These are phyloP conservation scores for Cryptococcus sp. DNA, from an alignment of 1,284 basidiomycete genomes.

Conservation along the genomic window DNA sequence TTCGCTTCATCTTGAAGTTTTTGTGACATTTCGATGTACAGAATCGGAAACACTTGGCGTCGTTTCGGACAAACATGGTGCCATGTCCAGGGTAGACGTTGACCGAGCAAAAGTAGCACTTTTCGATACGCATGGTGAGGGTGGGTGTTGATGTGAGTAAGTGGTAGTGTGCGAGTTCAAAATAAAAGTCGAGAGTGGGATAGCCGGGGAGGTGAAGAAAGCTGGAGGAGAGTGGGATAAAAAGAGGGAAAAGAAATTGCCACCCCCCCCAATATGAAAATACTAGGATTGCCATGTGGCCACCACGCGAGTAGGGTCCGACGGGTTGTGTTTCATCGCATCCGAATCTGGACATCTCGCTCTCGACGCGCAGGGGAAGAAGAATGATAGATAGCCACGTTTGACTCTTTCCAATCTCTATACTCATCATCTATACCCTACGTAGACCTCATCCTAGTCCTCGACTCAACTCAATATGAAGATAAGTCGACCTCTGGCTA, in stretches of 20 bases:
- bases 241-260: background rate
- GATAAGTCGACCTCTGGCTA: constrained; percentile 25
- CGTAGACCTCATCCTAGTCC: constrained; percentile 1
- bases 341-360: too few relatives aligned
- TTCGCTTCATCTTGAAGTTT: constrained; percentile 99
- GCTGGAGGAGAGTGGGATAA: background rate
- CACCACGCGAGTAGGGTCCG: too few relatives aligned
- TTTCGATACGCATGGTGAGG: constrained; percentile 68
- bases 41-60: constrained; percentile 93
- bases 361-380: too few relatives aligned
- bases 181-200: background rate
- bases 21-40: constrained; percentile 98
- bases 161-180: background rate
- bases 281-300: too few relatives aligned
- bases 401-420: background rate
- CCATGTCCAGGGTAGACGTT: constrained; percentile 94
- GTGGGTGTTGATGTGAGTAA: constrained; percentile 5
- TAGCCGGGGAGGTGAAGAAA: background rate
- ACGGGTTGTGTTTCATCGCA: too few relatives aligned
- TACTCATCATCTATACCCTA: background rate
- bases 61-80: constrained; percentile 92
- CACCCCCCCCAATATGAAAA: too few relatives aligned
- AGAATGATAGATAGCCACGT: too few relatives aligned
- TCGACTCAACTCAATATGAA: constrained; percentile 30
- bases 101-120: constrained; percentile 88